Evolutionary conservation across 805 yeast species (phyloP).

Genomic region (Cyberlindnera lachancei): DNA sequence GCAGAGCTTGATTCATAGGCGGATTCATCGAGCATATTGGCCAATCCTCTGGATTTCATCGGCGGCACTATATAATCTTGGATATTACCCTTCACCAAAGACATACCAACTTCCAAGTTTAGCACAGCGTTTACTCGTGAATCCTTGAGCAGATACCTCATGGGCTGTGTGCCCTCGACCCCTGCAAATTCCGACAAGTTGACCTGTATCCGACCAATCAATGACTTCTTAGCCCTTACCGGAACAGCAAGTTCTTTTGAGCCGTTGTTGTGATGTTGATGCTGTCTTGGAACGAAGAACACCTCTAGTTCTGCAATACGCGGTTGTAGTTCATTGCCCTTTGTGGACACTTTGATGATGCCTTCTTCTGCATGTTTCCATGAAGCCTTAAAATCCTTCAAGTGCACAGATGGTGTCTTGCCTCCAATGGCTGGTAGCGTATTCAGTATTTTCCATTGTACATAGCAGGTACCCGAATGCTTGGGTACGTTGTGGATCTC

Average conservation of each 20-base stretch:
- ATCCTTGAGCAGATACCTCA: constrained; percentile 64
- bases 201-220: constrained; percentile 59
- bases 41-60: constrained; percentile 40
- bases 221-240: constrained; percentile 25
- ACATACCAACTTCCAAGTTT: constrained; percentile 48
- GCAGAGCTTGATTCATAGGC: constrained; percentile 9
- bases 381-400: constrained; percentile 44
- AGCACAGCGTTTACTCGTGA: constrained; percentile 82
- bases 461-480: constrained; percentile 56
- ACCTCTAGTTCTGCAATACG: constrained; percentile 36
- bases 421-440: constrained; percentile 36
- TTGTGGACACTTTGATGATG: constrained; percentile 34
- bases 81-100: constrained; percentile 35
- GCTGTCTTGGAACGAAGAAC: constrained; percentile 27
- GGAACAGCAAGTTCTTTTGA: constrained; percentile 1
- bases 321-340: constrained; percentile 27
- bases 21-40: constrained; percentile 29
- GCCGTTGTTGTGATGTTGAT: constrained; percentile 9
- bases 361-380: constrained; percentile 36
- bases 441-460: constrained; percentile 58
- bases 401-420: constrained; percentile 33
- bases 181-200: constrained; percentile 66
- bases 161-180: constrained; percentile 36
- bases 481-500: constrained; percentile 85
- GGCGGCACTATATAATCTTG: constrained; percentile 34